These are phyloP conservation scores for Alternaria sp. DNA, from an alignment of 2,329 filamentous ascomycete species.

Conservation along the genomic window DNA sequence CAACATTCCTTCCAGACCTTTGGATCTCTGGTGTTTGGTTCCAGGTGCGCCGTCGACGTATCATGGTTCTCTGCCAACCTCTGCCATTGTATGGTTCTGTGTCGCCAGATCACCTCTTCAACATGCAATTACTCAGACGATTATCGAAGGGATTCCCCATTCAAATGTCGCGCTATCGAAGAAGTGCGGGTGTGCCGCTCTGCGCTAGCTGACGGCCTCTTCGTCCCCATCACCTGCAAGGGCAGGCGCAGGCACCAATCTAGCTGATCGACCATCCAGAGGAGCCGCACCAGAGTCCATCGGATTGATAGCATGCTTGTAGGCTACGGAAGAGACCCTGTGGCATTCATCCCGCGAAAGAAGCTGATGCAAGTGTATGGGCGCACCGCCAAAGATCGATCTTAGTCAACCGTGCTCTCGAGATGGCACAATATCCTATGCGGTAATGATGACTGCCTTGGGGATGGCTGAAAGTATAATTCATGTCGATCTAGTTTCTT, in stretches of 20 bases:
- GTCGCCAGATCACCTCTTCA: not conserved
- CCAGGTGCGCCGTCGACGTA: not conserved
- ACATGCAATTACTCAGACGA: not conserved
- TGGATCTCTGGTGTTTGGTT: not conserved
- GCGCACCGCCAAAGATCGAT: not conserved
- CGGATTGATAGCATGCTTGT: not conserved
- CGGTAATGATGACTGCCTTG: too few species aligned
- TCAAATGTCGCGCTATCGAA: not conserved
- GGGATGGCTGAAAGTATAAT: not conserved
- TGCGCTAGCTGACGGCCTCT: not conserved
- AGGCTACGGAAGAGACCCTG: not conserved
- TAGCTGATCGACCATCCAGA: not conserved
- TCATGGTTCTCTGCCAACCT: not conserved
- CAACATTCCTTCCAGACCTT: not conserved
- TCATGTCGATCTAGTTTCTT: not conserved
- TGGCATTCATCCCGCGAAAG: not conserved
- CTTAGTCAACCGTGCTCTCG: not conserved
- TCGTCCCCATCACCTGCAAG: not conserved
- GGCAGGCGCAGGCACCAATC: not conserved
- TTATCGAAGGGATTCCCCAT: not conserved
- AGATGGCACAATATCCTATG: not conserved
- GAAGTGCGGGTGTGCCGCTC: not conserved
- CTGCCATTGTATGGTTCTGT: not conserved
- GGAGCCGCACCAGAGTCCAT: not conserved
- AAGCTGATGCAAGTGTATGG: not conserved